Percentiles rank a stretch among this genome's conserved stretches.
Conservation (phyloP, 164 flowering plant species). For the Hamamelis virginiana region DNA sequence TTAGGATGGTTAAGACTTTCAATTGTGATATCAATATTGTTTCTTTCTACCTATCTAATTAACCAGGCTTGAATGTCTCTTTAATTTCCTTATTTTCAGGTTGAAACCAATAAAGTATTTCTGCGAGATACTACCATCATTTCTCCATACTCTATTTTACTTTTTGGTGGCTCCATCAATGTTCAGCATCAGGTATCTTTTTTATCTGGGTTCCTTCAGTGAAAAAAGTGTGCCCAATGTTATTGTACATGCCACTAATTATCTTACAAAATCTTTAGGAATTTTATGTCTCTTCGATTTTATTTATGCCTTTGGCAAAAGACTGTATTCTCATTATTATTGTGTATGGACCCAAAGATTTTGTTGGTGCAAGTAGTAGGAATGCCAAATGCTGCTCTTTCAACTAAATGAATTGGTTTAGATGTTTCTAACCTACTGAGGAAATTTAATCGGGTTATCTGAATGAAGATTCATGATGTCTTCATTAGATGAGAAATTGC, state of each 20-base stretch:
- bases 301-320: too few relatives aligned
- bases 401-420: too few relatives aligned
- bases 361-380: too few relatives aligned
- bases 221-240: background rate
- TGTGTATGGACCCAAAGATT: too few relatives aligned
- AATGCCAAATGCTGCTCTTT: too few relatives aligned
- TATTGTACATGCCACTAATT: background rate
- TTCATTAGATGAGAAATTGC: too few relatives aligned
- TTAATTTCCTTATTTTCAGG: conserved; percentile 40
- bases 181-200: conserved; percentile 80
- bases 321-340: too few relatives aligned
- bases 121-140: conserved; percentile 84
- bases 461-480: too few relatives aligned
- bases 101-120: conserved; percentile 80
- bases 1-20: background rate
- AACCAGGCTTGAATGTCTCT: background rate
- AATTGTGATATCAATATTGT: background rate
- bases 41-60: background rate
- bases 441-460: too few relatives aligned
- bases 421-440: too few relatives aligned
- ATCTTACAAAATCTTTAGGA: background rate
- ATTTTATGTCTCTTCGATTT: background rate
- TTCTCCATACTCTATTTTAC: conserved; percentile 81
- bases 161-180: conserved; percentile 83
- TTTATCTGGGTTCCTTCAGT: background rate